Evolutionary conservation across 129 eudicot species (phyloP), one percentile per base, ranked within the genome.

Genomic region (Ambrosia artemisiifolia): DNA sequence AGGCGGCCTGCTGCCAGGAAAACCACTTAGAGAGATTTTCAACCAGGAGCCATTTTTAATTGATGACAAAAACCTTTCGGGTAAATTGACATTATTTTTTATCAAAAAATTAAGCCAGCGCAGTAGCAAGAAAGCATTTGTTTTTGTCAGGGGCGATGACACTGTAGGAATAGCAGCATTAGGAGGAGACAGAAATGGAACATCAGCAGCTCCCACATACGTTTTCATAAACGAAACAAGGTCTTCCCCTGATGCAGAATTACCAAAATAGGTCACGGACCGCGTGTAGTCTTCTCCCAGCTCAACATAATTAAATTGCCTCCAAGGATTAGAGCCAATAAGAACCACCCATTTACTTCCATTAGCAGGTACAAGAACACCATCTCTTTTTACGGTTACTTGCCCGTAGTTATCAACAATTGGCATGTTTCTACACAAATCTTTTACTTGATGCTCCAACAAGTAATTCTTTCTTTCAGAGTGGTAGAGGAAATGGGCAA

Each of bases 271-370:
- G 2, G 1, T 32, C 36, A 32, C 61, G 0, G 63, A 11, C 56
- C 16, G 69, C 11, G 50, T 16, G 69, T 87, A 87, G 13, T 85
- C 88, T 65, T 80, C 82, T 7, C 82, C 85, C 0, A 88, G 78
- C 80, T 82, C 94, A 72, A 80, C 68, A 68, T 64, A 88, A 63
- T 40, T 74, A 5, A 85, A 68, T n/a, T 49, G 34, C 70, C 71
- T 72, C 94, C 94, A 88, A 1, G 83, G 90, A 78, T 85, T 82
- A 2, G 80, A 68, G 62, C 84, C 84, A 40, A 82, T 36, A 54
- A 88, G 82, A 61, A 82, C 61, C 20, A 78, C 78, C 94, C 94
- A 88, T 10, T 40, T 77, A 69, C 94, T 88, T 56, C 86, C 81
- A 3, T 74, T 74, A 16, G 86, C 85, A 62, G 94, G 94, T 7